These are phyloP conservation scores for Reutealis trisperma DNA, from an alignment of 345 rosid species.

Conservation along the genomic window DNA sequence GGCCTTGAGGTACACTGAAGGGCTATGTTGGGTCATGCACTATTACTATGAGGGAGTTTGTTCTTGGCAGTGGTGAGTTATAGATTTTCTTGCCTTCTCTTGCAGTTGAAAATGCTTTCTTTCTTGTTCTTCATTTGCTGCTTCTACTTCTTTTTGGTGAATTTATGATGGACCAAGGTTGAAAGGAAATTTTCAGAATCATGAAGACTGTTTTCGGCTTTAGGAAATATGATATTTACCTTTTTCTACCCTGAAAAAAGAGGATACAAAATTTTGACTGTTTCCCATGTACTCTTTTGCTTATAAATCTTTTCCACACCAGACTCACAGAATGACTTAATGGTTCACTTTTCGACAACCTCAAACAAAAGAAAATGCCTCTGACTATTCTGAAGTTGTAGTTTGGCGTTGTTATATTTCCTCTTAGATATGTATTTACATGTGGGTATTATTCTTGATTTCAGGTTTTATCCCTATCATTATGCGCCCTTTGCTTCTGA, in stretches of 20 bases:
- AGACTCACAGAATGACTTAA: neutral
- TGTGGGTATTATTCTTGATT: conserved; percentile 15
- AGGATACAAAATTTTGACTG: neutral
- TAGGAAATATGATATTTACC: neutral
- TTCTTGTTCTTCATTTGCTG: neutral
- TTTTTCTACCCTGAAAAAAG: neutral
- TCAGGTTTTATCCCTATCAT: conserved; percentile 95
- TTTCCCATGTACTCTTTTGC: neutral
- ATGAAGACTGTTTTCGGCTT: neutral
- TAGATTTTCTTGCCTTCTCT: neutral
- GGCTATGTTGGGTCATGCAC: conserved; percentile 97
- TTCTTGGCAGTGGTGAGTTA: conserved; percentile 94
- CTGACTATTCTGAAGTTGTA: neutral
- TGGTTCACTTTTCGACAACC: neutral
- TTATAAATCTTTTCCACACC: neutral
- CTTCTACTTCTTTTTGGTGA: neutral
- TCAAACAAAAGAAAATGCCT: neutral
- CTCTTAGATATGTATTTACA: neutral
- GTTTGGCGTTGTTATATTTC: neutral
- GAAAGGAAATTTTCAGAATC: neutral
- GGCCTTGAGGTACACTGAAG: conserved; percentile 86
- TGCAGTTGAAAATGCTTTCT: neutral
- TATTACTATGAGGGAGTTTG: conserved; percentile 96
- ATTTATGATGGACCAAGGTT: neutral
- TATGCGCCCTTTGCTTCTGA: conserved; percentile 99